phyloP scores from a whole-genome alignment of 495 filamentous ascomycete species.

The Hypoxylon fuscum region DNA sequence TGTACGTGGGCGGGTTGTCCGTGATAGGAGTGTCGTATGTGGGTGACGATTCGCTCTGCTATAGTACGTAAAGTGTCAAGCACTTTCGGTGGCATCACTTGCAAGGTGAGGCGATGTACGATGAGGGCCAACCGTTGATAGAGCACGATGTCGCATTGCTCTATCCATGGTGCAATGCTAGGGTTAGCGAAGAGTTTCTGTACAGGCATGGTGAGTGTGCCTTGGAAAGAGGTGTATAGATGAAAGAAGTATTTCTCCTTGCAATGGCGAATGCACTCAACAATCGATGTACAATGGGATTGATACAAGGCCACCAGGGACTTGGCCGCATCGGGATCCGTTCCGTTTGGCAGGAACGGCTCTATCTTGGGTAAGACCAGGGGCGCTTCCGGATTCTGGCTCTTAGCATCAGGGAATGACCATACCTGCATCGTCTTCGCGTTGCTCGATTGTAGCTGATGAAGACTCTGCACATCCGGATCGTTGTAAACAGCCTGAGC shows the following conservation, averaged over 20 bases:
- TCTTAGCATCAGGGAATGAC: constrained; percentile 68
- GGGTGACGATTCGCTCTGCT: constrained; percentile 76
- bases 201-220: constrained; percentile 95
- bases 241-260: constrained; percentile 94
- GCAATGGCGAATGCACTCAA: constrained; percentile 94
- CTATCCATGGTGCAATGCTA: constrained; percentile 88
- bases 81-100: constrained; percentile 86
- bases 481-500: constrained; percentile 62
- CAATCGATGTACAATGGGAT: constrained; percentile 91
- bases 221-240: constrained; percentile 94
- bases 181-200: constrained; percentile 90
- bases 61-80: constrained; percentile 85
- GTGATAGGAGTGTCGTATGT: constrained; percentile 83
- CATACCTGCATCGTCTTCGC: constrained; percentile 72
- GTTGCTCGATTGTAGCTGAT: constrained; percentile 55
- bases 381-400: constrained; percentile 67
- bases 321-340: constrained; percentile 82
- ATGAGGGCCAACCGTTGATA: constrained; percentile 96
- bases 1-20: constrained; percentile 83
- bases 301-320: constrained; percentile 87
- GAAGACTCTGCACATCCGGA: constrained; percentile 53
- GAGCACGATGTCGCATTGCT: constrained; percentile 92
- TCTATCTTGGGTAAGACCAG: constrained; percentile 81
- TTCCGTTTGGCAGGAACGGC: constrained; percentile 74
- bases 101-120: constrained; percentile 81